Conservation (phyloP, 257 asterid species). For the Ilex aquifolium region DNA sequence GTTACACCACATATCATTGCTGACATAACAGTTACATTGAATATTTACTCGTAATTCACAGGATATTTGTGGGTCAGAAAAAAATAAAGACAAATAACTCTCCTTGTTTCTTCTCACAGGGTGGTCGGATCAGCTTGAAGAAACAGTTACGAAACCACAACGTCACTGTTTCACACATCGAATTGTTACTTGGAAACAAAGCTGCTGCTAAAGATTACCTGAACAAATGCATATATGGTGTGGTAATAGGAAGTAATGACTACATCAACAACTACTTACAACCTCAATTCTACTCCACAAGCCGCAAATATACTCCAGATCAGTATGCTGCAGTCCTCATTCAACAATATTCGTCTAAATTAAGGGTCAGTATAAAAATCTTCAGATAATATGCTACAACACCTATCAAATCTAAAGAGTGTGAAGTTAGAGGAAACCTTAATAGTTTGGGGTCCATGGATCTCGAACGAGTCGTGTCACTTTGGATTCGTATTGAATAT, state of each 20-base stretch:
- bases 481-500: not conserved
- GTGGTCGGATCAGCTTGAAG: slow-evolving; percentile 28
- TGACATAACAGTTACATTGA: too few species aligned
- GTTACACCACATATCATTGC: too few species aligned
- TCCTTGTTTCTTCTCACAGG: slow-evolving; percentile 17
- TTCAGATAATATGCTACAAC: not conserved
- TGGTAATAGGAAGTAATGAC: slow-evolving; percentile 55
- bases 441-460: too few species aligned
- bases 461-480: not conserved
- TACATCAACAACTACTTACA: slow-evolving; percentile 48
- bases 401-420: not conserved
- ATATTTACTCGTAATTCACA: too few species aligned
- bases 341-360: slow-evolving; percentile 14
- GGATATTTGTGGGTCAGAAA: not conserved
- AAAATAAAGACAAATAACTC: too few species aligned
- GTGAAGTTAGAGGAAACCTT: too few species aligned
- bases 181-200: slow-evolving; percentile 11
- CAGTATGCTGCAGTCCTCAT: slow-evolving; percentile 36
- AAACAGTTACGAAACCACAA: slow-evolving; percentile 26
- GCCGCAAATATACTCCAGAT: slow-evolving; percentile 24
- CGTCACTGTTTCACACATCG: slow-evolving; percentile 1
- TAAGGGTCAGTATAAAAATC: slow-evolving; percentile 16
- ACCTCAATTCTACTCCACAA: slow-evolving; percentile 16
- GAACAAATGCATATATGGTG: slow-evolving; percentile 35
- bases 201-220: slow-evolving; percentile 12